Percentiles rank a stretch among this genome's conserved stretches.
phyloP scores from a whole-genome alignment of 1,284 basidiomycete genomes.

The Leccinum subrobustum region DNA sequence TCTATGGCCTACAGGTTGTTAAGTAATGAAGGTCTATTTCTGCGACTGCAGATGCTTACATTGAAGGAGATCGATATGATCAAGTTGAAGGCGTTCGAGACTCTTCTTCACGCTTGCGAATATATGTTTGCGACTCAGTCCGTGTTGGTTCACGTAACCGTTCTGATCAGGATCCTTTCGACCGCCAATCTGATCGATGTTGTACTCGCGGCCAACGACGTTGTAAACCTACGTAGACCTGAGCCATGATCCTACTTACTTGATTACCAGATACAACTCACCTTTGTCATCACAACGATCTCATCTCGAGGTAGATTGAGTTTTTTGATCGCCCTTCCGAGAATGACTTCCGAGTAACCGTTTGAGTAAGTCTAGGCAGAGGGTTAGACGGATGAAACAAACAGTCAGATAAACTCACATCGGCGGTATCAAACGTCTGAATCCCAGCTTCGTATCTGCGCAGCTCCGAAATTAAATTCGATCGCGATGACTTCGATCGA shows the following conservation, averaged over 20 bases:
- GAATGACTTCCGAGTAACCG: conserved; percentile 70
- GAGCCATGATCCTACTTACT: neutral
- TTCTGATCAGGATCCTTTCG: conserved; percentile 34
- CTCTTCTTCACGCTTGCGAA: conserved; percentile 72
- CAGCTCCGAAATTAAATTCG: neutral
- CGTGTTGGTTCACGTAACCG: conserved; percentile 62
- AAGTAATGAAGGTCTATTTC: neutral
- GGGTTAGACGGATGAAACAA: neutral
- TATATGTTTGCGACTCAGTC: conserved; percentile 62
- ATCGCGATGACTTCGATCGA: neutral
- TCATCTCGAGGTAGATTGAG: conserved; percentile 70
- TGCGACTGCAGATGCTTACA: conserved; percentile 35
- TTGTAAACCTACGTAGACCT: conserved; percentile 34
- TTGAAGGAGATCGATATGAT: conserved; percentile 71
- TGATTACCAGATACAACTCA: conserved; percentile 20
- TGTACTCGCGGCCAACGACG: conserved; percentile 36
- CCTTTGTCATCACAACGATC: conserved; percentile 79
- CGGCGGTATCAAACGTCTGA: conserved; percentile 68
- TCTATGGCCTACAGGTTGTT: conserved; percentile 23
- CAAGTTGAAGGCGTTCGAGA: conserved; percentile 62
- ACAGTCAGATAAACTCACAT: conserved; percentile 34
- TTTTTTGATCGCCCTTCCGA: conserved; percentile 79
- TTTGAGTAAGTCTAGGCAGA: conserved; percentile 58
- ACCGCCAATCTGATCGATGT: conserved; percentile 11
- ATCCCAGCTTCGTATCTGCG: conserved; percentile 60